Percentiles rank a stretch among this genome's conserved stretches.
Evolutionary conservation across 352 stramenopile genomes (phyloP).

Genomic region (Pythium diclinum): DNA sequence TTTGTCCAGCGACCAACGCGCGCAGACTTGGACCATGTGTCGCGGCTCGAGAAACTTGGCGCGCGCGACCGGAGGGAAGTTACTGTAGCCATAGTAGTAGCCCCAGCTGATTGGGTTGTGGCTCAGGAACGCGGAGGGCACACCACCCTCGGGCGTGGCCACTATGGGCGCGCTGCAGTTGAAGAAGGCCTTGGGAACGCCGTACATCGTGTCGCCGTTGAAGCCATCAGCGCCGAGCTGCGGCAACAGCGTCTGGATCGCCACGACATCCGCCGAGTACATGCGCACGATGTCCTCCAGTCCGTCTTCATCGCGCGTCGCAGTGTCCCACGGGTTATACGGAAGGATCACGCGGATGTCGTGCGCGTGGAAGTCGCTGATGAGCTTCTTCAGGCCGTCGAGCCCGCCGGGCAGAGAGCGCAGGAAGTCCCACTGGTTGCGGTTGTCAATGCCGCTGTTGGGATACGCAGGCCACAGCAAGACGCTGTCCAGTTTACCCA

Average conservation of each 20-base stretch:
- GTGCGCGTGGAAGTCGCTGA: constrained; percentile 58
- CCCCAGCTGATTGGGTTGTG: constrained; percentile 82
- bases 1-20: constrained; percentile 77
- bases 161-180: constrained; percentile 63
- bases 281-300: constrained; percentile 58
- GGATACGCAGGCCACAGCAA: constrained; percentile 81
- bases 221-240: constrained; percentile 65
- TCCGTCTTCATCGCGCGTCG: constrained; percentile 53
- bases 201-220: constrained; percentile 89
- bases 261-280: constrained; percentile 71
- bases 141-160: constrained; percentile 59
- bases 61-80: constrained; percentile 67
- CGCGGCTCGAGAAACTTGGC: constrained; percentile 79
- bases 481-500: constrained; percentile 74
- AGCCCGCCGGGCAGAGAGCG: constrained; percentile 57
- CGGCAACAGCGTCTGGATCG: constrained; percentile 37
- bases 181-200: constrained; percentile 75
- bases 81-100: constrained; percentile 63
- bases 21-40: constrained; percentile 83
- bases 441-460: constrained; percentile 78
- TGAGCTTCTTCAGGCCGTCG: constrained; percentile 38
- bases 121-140: constrained; percentile 56
- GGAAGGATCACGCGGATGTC: constrained; percentile 68
- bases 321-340: constrained; percentile 85
- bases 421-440: constrained; percentile 79